Evolutionary conservation across 2,329 filamentous ascomycete species (phyloP).

Genomic region (Apiospora saccharicola): DNA sequence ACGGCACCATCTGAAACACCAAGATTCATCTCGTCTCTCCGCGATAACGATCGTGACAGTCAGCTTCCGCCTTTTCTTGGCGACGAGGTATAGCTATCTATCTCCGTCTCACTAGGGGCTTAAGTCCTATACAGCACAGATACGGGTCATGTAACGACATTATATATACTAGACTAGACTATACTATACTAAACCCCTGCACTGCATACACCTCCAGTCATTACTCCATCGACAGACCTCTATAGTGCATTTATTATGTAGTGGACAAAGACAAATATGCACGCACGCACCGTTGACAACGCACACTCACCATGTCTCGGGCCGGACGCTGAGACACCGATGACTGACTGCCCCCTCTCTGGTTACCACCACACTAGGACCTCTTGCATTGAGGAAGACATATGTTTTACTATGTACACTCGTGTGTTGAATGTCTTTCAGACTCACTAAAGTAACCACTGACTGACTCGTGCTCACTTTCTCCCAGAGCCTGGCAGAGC

Average conservation of each 20-base stretch:
- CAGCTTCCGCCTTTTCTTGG: background rate
- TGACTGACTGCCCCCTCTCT: background rate
- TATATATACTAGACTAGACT: too few relatives aligned
- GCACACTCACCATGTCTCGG: background rate
- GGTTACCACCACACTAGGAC: background rate
- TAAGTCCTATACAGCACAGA: background rate
- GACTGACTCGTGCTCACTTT: background rate
- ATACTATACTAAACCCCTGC: too few relatives aligned
- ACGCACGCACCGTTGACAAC: background rate
- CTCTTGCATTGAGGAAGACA: background rate
- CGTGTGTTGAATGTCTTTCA: constrained; percentile 1
- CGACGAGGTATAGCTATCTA: background rate
- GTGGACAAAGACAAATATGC: background rate
- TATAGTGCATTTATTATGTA: background rate
- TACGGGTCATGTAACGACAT: background rate
- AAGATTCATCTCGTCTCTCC: background rate
- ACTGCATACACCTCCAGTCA: too few relatives aligned
- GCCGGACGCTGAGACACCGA: background rate
- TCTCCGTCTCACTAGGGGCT: background rate
- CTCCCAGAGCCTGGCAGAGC: background rate
- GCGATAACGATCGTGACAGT: background rate
- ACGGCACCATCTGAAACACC: background rate
- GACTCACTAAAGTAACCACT: constrained; percentile 8
- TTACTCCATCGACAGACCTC: too few relatives aligned
- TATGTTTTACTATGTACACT: constrained; percentile 17